phyloP scores from a whole-genome alignment of 2,329 filamentous ascomycete genomes.

The Trichoderma arundinaceum region DNA sequence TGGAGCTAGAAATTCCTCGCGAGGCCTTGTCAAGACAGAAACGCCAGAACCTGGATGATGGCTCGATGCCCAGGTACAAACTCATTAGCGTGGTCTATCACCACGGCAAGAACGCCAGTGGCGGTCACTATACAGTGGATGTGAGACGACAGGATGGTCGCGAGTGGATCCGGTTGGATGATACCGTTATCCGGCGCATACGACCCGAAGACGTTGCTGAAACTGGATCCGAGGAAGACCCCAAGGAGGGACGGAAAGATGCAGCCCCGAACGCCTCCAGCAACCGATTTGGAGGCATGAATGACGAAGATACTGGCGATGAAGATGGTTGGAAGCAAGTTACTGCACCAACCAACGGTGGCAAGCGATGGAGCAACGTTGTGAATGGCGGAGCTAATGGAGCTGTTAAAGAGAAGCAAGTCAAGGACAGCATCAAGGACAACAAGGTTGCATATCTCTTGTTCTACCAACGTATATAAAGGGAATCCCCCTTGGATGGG shows the following conservation, averaged over 20 bases:
- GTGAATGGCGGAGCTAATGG: constrained; percentile 68
- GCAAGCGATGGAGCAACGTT: constrained; percentile 72
- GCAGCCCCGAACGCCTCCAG: constrained; percentile 53
- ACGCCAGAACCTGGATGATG: constrained; percentile 66
- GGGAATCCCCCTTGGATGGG: not conserved
- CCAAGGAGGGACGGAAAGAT: constrained; percentile 69
- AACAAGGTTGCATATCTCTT: constrained; percentile 97
- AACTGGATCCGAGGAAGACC: constrained; percentile 76
- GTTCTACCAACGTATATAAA: constrained; percentile 82
- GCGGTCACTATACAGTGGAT: constrained; percentile 98
- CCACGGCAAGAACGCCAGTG: constrained; percentile 94
- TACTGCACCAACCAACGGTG: constrained; percentile 61
- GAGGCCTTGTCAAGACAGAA: constrained; percentile 83
- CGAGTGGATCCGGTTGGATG: constrained; percentile 95
- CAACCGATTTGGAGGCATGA: constrained; percentile 77
- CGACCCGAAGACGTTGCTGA: constrained; percentile 87
- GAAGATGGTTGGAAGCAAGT: constrained; percentile 87
- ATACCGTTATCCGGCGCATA: constrained; percentile 86
- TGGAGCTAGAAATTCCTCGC: constrained; percentile 91
- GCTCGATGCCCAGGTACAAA: constrained; percentile 79
- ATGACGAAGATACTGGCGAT: constrained; percentile 69
- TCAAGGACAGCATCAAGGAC: constrained; percentile 75
- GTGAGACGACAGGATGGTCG: constrained; percentile 90
- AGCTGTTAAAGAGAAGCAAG: constrained; percentile 61
- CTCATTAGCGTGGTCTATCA: constrained; percentile 94